Conservation (phyloP, 2,329 filamentous ascomycete species). For the Dactylonectria estremocensis region DNA sequence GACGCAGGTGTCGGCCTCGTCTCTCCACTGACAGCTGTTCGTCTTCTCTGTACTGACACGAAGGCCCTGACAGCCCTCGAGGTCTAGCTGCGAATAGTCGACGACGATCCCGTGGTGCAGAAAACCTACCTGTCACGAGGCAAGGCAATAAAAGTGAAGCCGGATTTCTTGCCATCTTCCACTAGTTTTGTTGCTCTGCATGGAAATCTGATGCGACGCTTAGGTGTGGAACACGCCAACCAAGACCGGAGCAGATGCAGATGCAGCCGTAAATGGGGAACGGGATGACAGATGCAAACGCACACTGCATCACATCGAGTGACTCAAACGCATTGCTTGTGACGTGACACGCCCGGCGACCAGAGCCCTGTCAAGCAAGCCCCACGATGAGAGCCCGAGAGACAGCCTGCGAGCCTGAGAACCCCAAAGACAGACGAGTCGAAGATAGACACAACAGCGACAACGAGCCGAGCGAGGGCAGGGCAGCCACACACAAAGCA, state of each 20-base stretch:
- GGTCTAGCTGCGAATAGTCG: background rate
- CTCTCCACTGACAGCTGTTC: background rate
- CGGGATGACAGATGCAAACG: constrained; percentile 21
- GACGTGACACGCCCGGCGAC: constrained; percentile 13
- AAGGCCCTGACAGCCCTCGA: too few relatives aligned
- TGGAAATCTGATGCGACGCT: background rate
- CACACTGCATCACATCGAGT: constrained; percentile 29
- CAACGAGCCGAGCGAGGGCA: background rate
- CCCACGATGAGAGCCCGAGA: background rate
- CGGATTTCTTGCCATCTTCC: background rate
- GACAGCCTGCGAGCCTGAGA: too few relatives aligned
- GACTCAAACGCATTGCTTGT: constrained; percentile 15
- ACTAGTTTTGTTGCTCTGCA: background rate
- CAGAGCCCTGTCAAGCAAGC: background rate
- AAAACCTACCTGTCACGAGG: background rate
- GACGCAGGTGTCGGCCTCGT: background rate
- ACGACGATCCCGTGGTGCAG: constrained; percentile 4
- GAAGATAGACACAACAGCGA: background rate
- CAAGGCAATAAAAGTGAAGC: background rate
- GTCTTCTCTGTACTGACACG: too few relatives aligned
- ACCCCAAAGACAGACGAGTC: background rate
- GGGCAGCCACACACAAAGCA: constrained; percentile 10
- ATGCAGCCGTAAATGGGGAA: constrained; percentile 12
- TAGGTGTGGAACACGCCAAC: constrained; percentile 20
- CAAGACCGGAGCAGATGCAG: constrained; percentile 11